Evolutionary conservation across 257 asterid genomes (phyloP).

Genomic region (Solanum tacnaense): DNA sequence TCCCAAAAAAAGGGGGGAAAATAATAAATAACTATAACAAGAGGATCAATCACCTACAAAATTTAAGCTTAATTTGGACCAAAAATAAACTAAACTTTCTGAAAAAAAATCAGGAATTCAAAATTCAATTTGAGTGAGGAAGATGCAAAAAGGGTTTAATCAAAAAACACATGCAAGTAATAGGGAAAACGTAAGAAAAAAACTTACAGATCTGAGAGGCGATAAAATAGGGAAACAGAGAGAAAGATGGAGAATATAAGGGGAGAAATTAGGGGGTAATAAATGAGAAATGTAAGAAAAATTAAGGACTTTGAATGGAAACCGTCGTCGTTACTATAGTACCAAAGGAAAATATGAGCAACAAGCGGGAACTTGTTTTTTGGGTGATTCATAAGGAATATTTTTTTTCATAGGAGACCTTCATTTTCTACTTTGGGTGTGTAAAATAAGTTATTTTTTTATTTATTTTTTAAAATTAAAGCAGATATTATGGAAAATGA

Average conservation of each 20-base stretch:
- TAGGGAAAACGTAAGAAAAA: background rate
- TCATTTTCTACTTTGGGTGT: background rate
- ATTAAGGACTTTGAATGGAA: constrained; percentile 18
- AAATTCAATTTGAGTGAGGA: background rate
- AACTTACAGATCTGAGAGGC: constrained; percentile 12
- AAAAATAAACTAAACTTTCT: background rate
- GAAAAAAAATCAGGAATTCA: background rate
- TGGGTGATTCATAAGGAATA: background rate
- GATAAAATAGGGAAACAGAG: background rate
- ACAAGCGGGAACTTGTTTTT: constrained; percentile 37
- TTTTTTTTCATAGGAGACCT: constrained; percentile 14
- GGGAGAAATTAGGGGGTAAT: background rate
- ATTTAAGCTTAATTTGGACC: background rate
- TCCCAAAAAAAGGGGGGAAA: background rate
- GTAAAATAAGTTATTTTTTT: background rate
- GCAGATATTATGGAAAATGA: background rate
- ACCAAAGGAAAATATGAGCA: background rate
- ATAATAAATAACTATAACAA: background rate
- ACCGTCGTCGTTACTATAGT: constrained; percentile 14
- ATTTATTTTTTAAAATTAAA: too few species aligned
- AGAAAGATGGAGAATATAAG: background rate
- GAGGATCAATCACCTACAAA: background rate
- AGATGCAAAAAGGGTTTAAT: background rate
- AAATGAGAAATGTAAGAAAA: background rate
- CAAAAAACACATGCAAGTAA: background rate